These are phyloP conservation scores for Aspergillus pseudoviridinutans DNA, from an alignment of 2,329 filamentous ascomycete species.

Conservation along the genomic window DNA sequence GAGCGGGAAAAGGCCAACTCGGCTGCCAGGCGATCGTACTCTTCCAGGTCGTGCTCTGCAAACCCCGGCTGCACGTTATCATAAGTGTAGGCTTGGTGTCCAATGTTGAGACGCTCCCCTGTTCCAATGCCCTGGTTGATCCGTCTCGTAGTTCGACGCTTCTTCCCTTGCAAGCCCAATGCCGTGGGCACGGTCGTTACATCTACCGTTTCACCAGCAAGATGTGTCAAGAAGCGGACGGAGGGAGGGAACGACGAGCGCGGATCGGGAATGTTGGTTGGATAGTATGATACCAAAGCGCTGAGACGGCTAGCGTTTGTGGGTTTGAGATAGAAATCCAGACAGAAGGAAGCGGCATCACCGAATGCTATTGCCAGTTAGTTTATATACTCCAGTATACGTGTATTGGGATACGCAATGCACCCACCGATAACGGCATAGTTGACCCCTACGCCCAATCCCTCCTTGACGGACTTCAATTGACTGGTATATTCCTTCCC, in stretches of 20 bases:
- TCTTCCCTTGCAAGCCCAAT: slow-evolving; percentile 52
- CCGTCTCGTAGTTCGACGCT: slow-evolving; percentile 45
- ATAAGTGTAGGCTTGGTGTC: slow-evolving; percentile 49
- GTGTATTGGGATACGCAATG: not conserved
- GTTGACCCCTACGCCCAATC: slow-evolving; percentile 54
- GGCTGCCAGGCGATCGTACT: slow-evolving; percentile 61
- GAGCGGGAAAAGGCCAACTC: slow-evolving; percentile 68
- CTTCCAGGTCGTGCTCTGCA: slow-evolving; percentile 65
- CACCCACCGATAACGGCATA: slow-evolving; percentile 59
- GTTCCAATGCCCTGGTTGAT: slow-evolving; percentile 50
- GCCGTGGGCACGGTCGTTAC: slow-evolving; percentile 48
- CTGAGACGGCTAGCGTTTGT: slow-evolving; percentile 51
- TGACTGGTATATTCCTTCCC: slow-evolving; percentile 50
- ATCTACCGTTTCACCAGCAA: slow-evolving; percentile 49
- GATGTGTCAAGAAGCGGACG: slow-evolving; percentile 53
- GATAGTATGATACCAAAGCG: slow-evolving; percentile 62
- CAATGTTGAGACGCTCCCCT: slow-evolving; percentile 39
- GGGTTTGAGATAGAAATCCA: slow-evolving; percentile 56
- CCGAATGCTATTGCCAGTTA: slow-evolving; percentile 50
- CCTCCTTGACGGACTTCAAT: slow-evolving; percentile 50
- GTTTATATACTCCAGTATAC: not conserved
- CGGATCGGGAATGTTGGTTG: slow-evolving; percentile 53
- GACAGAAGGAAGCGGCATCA: slow-evolving; percentile 56
- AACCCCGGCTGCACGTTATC: slow-evolving; percentile 60
- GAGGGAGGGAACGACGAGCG: slow-evolving; percentile 31